These are phyloP conservation scores for Golovinomyces cichoracearum DNA, from an alignment of 2,329 filamentous ascomycete species.

Conservation along the genomic window DNA sequence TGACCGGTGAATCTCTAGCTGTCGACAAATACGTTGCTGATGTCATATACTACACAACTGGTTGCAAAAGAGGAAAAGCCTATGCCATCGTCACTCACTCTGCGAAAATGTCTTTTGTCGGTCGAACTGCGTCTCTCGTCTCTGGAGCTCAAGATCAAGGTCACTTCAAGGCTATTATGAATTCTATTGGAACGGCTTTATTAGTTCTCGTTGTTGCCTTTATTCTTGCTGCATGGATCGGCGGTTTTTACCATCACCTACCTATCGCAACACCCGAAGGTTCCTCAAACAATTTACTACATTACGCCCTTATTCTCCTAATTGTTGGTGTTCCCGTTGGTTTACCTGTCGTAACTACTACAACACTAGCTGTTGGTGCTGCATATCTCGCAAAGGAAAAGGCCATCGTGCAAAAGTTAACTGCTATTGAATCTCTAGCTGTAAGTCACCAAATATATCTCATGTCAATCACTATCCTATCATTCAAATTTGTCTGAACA, in stretches of 20 bases:
- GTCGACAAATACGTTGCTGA: slow-evolving; percentile 61
- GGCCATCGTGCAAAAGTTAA: slow-evolving; percentile 57
- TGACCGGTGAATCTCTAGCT: slow-evolving; percentile 56
- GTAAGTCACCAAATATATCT: slow-evolving; percentile 6
- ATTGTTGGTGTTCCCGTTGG: slow-evolving; percentile 59
- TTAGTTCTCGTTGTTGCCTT: slow-evolving; percentile 55
- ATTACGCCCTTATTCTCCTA: slow-evolving; percentile 43
- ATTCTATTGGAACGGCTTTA: slow-evolving; percentile 49
- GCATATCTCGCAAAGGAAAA: slow-evolving; percentile 54
- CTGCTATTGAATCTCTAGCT: slow-evolving; percentile 50
- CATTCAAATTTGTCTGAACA: background rate
- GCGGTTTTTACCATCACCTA: slow-evolving; percentile 51
- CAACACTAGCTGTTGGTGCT: slow-evolving; percentile 50
- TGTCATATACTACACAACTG: slow-evolving; percentile 51
- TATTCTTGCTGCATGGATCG: slow-evolving; percentile 51
- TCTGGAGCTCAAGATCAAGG: slow-evolving; percentile 51
- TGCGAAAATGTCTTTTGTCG: slow-evolving; percentile 49
- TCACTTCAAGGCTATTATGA: slow-evolving; percentile 66
- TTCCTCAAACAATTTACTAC: slow-evolving; percentile 36
- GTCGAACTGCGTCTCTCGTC: slow-evolving; percentile 46
- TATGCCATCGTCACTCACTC: slow-evolving; percentile 42
- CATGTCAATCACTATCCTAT: background rate
- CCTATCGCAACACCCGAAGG: slow-evolving; percentile 31
- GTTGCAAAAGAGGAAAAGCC: slow-evolving; percentile 57
- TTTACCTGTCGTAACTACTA: slow-evolving; percentile 56